These are phyloP conservation scores for Laburnicola sp. DNA, from an alignment of 2,329 filamentous ascomycete genomes.

Conservation along the genomic window DNA sequence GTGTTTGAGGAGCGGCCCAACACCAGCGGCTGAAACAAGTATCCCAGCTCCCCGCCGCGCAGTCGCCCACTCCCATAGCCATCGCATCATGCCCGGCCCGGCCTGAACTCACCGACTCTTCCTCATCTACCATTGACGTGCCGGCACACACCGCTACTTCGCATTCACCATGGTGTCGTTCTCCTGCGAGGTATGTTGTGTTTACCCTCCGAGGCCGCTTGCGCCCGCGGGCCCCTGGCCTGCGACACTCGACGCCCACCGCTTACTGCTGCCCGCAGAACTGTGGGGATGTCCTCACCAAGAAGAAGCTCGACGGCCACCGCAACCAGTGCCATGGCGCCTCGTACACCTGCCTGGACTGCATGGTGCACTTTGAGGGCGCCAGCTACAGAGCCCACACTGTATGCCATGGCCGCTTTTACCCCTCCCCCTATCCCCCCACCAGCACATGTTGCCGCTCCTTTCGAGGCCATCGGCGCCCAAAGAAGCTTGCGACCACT, in stretches of 20 bases:
- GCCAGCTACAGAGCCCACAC: constrained; percentile 86
- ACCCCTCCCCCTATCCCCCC: constrained; percentile 7
- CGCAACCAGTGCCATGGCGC: constrained; percentile 86
- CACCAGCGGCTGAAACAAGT: constrained; percentile 18
- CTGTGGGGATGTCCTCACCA: constrained; percentile 95
- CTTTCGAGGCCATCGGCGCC: constrained; percentile 5
- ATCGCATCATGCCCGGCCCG: constrained; percentile 13
- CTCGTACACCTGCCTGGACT: constrained; percentile 93
- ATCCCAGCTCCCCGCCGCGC: constrained; percentile 17
- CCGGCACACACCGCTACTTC: constrained; percentile 42
- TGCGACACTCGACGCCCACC: constrained; percentile 25
- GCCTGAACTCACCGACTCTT: constrained; percentile 36
- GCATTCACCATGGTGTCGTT: constrained; percentile 75
- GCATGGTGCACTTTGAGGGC: constrained; percentile 90
- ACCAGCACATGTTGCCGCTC: background rate
- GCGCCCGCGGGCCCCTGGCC: constrained; percentile 9
- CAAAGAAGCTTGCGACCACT: constrained; percentile 12
- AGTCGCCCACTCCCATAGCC: constrained; percentile 27
- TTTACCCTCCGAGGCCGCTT: constrained; percentile 11
- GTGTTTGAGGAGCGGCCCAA: constrained; percentile 22
- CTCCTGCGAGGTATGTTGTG: constrained; percentile 74
- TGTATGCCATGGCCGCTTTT: constrained; percentile 52
- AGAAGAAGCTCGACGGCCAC: constrained; percentile 97
- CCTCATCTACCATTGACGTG: constrained; percentile 29
- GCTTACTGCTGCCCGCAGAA: constrained; percentile 57